phyloP scores from a whole-genome alignment of 2,329 filamentous ascomycete genomes.

The Talaromyces pinophilus region DNA sequence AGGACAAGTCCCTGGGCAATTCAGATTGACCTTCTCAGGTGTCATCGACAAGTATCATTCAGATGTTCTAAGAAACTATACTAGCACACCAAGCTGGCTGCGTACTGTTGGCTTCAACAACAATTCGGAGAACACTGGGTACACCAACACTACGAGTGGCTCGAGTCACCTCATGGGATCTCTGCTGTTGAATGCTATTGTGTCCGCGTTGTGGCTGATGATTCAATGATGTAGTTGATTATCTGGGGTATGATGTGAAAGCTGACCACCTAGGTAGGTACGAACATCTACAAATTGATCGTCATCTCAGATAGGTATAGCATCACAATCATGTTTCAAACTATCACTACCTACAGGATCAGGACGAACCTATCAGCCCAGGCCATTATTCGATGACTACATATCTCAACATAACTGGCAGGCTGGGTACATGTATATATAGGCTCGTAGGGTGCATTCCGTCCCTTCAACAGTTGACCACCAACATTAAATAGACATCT shows the following conservation, averaged over 20 bases:
- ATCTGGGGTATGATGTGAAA: background rate
- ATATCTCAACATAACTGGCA: too few species aligned
- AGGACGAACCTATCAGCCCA: background rate
- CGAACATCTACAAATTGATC: too few species aligned
- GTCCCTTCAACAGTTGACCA: background rate
- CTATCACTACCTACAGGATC: background rate
- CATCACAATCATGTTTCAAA: background rate
- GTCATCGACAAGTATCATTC: slow-evolving; percentile 25
- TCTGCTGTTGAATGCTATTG: slow-evolving; percentile 3
- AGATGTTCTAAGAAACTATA: slow-evolving; percentile 23
- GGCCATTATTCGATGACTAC: background rate
- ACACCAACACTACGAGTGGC: slow-evolving; percentile 12
- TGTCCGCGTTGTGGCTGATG: background rate
- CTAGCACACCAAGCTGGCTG: slow-evolving; percentile 22
- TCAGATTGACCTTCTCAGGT: slow-evolving; percentile 5
- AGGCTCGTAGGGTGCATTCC: too few species aligned
- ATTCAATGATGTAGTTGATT: background rate
- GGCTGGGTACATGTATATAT: too few species aligned
- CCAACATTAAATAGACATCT: background rate
- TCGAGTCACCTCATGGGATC: background rate
- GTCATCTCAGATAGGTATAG: background rate
- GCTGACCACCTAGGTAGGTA: too few species aligned
- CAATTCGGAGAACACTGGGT: slow-evolving; percentile 26
- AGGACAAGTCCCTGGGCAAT: background rate
- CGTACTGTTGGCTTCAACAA: slow-evolving; percentile 26